Conservation (phyloP, 345 rosid genomes). For the Gossypium sturtianum region DNA sequence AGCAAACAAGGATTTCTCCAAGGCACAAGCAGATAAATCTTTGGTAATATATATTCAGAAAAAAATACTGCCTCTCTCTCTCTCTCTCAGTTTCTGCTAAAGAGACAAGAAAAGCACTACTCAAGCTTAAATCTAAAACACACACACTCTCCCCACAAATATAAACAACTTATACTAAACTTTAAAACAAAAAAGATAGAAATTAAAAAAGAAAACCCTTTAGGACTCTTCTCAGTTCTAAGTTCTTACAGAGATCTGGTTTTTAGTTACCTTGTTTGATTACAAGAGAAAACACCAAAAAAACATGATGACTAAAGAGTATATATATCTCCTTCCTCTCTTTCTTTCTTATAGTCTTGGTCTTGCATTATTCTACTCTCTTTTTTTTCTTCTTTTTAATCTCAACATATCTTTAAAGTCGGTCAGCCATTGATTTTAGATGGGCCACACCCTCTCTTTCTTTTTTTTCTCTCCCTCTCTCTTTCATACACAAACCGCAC, state of each 20-base stretch:
- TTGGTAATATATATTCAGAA: slow-evolving; percentile 30
- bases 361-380: background rate
- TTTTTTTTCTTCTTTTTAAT: background rate
- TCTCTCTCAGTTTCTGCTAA: slow-evolving; percentile 37
- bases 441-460: slow-evolving; percentile 15
- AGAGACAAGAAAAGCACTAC: slow-evolving; percentile 56
- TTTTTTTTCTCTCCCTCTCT: background rate
- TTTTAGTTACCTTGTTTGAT: slow-evolving; percentile 23
- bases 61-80: too few relatives aligned
- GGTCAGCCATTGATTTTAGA: slow-evolving; percentile 22
- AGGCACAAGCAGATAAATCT: slow-evolving; percentile 44
- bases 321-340: slow-evolving; percentile 16
- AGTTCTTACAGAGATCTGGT: slow-evolving; percentile 37
- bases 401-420: slow-evolving; percentile 21
- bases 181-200: slow-evolving; percentile 16
- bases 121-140: slow-evolving; percentile 32
- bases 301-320: slow-evolving; percentile 20
- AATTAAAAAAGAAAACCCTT: background rate
- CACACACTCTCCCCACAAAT: slow-evolving; percentile 18
- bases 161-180: slow-evolving; percentile 21
- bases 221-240: slow-evolving; percentile 29
- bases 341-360: slow-evolving; percentile 16
- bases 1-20: slow-evolving; percentile 37
- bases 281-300: slow-evolving; percentile 40
- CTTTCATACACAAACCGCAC: slow-evolving; percentile 10